Evolutionary conservation across 306 rosid species (phyloP), one percentile per base, ranked within the genome.

Genomic region (Phaseolus lunatus): DNA sequence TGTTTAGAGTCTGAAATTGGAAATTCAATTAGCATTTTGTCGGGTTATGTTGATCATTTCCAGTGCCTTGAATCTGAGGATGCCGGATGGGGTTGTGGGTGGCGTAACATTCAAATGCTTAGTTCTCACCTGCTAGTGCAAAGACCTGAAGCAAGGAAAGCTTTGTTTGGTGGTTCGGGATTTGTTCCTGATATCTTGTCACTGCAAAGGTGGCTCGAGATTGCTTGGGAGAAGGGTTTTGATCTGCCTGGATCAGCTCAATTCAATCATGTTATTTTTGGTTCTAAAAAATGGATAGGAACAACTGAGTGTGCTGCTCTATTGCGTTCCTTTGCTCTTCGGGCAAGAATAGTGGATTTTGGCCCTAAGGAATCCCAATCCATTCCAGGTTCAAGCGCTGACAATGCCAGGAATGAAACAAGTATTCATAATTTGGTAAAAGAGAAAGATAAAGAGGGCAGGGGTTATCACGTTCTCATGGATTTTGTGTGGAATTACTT

Each of bases 401-500:
- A 65, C 31, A 89, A 49, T 81, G 26, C 78, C 3, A 19, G 43
- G 37, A 78, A 78, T 39, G 70, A 56, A 45, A 52, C 7, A 41
- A 49, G 63, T 67, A 29, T n/a, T 47, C 70, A 65, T 66, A 71
- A 76, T 76, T 68, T 11, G 68, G 83, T 58, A 47, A 78, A 83
- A 49, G 62, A 52, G 39, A 65, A 64, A 56, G 72, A 44, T 26
- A 67, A 70, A 19, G 81, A 78, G 68, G 57, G 61, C 41, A 72
- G 81, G 67, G 90, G 88, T 73, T 86, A 65, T 79, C 94, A 90
- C 76, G 85, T 91, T 84, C 92, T 94, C 67, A 63, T 90, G 73
- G 94, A 91, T 66, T 94, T 90, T 87, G 85, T 94, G 39, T 90
- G 94, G 97, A 91, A 94, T 81, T 91, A 94, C 86, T 90, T 94